phyloP scores from a whole-genome alignment of 176 grass and related monocot genomes.

The Rhipidocladum racemiflorum region DNA sequence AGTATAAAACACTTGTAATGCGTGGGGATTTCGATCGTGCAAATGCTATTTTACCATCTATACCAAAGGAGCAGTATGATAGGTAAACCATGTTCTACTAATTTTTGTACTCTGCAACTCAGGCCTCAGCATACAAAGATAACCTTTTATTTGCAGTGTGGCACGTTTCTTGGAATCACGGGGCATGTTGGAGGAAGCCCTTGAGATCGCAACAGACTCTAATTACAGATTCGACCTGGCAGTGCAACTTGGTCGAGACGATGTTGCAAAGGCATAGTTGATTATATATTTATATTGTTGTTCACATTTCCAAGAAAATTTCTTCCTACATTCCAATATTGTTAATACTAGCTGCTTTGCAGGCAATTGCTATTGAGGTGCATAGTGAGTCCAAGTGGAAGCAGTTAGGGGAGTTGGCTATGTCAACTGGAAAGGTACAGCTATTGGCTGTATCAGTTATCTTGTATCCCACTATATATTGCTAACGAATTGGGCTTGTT shows the following conservation, averaged over 20 bases:
- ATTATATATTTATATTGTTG: slow-evolving; percentile 17
- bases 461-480: not conserved
- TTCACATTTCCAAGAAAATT: slow-evolving; percentile 5
- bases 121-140: slow-evolving; percentile 11
- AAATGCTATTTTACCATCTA: slow-evolving; percentile 78
- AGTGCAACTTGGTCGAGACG: slow-evolving; percentile 90
- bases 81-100: slow-evolving; percentile 53
- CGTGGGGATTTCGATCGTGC: slow-evolving; percentile 86
- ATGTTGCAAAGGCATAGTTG: slow-evolving; percentile 75
- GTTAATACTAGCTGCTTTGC: slow-evolving; percentile 31
- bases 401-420: slow-evolving; percentile 85
- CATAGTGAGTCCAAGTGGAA: slow-evolving; percentile 99
- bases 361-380: slow-evolving; percentile 89
- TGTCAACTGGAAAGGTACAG: slow-evolving; percentile 89
- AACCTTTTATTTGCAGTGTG: slow-evolving; percentile 57
- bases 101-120: not conserved
- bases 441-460: slow-evolving; percentile 7
- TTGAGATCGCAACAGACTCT: slow-evolving; percentile 94
- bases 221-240: slow-evolving; percentile 96
- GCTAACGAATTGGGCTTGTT: not conserved
- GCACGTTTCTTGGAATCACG: slow-evolving; percentile 97
- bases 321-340: slow-evolving; percentile 16
- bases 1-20: slow-evolving; percentile 97
- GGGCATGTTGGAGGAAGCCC: slow-evolving; percentile 93
- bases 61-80: slow-evolving; percentile 94